Percentiles rank a stretch among this genome's conserved stretches.
phyloP scores from a whole-genome alignment of 441 rosid genomes.

The Gossypium aridum region DNA sequence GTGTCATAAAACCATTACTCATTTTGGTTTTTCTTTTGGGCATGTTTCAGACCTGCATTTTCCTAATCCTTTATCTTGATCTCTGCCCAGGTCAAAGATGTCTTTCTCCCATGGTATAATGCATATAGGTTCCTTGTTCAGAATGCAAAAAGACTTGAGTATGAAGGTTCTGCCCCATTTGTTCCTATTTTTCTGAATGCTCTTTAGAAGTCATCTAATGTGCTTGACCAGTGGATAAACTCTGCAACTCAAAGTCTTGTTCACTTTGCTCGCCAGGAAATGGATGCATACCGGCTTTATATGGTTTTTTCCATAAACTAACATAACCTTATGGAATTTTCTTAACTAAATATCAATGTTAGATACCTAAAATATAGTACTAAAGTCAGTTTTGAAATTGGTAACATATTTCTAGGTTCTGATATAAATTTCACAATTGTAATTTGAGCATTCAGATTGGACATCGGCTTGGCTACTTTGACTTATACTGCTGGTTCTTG shows the following conservation, averaged over 20 bases:
- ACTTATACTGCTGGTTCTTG: no score
- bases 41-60: not conserved
- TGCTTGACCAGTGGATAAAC: constrained; percentile 96
- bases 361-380: no score
- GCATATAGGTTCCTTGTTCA: constrained; percentile 98
- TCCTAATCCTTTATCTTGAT: constrained; percentile 11
- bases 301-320: constrained; percentile 47
- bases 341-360: no score
- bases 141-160: constrained; percentile 94
- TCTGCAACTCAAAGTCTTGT: constrained; percentile 99
- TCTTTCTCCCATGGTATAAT: constrained; percentile 99
- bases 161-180: constrained; percentile 71
- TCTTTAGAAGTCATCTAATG: constrained; percentile 70
- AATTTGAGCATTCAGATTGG: not conserved
- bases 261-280: constrained; percentile 77
- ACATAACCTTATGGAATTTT: no score
- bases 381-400: not conserved
- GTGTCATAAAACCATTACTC: no score
- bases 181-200: no score
- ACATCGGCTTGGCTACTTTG: not conserved
- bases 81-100: constrained; percentile 83
- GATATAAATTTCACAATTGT: not conserved
- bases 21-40: no score
- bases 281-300: constrained; percentile 93
- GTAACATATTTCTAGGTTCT: constrained; percentile 43